phyloP scores from a whole-genome alignment of 345 rosid species.

The Xanthoceras sorbifolium region DNA sequence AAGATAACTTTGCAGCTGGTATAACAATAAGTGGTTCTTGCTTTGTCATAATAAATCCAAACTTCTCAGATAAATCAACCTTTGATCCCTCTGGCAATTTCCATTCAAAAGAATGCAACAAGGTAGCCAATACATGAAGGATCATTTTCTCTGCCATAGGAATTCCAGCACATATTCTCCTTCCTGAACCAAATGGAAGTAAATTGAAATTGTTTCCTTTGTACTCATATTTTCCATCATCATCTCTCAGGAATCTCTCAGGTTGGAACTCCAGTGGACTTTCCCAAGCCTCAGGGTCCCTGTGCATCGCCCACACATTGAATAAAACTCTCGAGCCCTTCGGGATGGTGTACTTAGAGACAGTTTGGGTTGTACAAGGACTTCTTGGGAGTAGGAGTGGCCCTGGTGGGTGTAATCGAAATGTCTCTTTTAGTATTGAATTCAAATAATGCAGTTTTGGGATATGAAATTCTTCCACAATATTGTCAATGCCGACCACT shows the following conservation, averaged over 20 bases:
- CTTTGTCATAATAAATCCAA: conserved; percentile 16
- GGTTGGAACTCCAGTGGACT: conserved; percentile 20
- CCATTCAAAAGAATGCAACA: conserved; percentile 19
- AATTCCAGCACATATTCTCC: conserved; percentile 31
- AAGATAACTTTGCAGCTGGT: conserved; percentile 5
- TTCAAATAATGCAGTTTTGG: background rate
- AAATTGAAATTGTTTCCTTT: background rate
- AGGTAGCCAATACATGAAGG: conserved; percentile 1
- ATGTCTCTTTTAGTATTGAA: conserved; percentile 16
- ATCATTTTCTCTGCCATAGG: conserved; percentile 17
- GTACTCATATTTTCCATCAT: background rate
- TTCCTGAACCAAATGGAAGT: conserved; percentile 8
- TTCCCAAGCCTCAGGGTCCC: conserved; percentile 18
- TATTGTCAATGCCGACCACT: conserved; percentile 20
- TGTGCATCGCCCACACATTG: conserved; percentile 16
- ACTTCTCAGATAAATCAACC: conserved; percentile 18
- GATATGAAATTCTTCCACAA: conserved; percentile 23
- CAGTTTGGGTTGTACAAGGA: background rate
- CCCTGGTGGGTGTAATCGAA: conserved; percentile 11
- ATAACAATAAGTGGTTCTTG: conserved; percentile 1
- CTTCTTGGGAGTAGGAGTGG: conserved; percentile 17
- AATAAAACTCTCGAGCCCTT: conserved; percentile 13
- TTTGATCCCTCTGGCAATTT: background rate
- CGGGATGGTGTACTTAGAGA: background rate
- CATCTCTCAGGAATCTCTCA: background rate